Conservation (phyloP, 805 yeast species). For the Candida endomychidarum region DNA sequence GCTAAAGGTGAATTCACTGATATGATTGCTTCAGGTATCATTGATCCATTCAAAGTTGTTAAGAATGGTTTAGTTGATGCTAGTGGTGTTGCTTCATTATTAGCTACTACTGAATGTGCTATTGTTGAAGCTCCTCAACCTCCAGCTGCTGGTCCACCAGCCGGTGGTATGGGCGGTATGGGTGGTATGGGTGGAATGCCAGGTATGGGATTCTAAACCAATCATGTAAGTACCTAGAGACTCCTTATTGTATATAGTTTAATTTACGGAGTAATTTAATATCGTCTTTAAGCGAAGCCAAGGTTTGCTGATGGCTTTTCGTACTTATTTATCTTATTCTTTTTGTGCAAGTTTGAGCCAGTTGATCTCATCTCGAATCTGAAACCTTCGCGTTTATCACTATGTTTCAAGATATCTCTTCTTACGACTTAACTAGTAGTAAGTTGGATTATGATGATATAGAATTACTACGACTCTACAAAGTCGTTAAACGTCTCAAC, state of each 20-base stretch:
- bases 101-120: conserved; percentile 98
- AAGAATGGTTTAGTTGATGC: conserved; percentile 95
- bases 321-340: too few relatives aligned
- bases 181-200: conserved; percentile 39
- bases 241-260: conserved; percentile 12
- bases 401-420: conserved; percentile 8
- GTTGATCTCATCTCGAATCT: too few relatives aligned
- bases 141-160: conserved; percentile 50
- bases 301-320: too few relatives aligned
- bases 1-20: conserved; percentile 92
- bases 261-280: conserved; percentile 10
- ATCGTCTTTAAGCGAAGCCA: too few relatives aligned
- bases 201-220: conserved; percentile 18
- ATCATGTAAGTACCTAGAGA: neutral
- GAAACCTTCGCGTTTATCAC: neutral
- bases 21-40: conserved; percentile 95
- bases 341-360: neutral
- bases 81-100: conserved; percentile 92
- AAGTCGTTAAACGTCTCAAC: neutral
- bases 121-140: conserved; percentile 94
- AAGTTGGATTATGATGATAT: neutral
- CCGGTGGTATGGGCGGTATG: conserved; percentile 43
- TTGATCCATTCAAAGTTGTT: conserved; percentile 98
- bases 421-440: neutral
- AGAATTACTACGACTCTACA: conserved; percentile 10